Conservation (phyloP, 2,329 filamentous ascomycete species). For the Fusarium mundagurra region DNA sequence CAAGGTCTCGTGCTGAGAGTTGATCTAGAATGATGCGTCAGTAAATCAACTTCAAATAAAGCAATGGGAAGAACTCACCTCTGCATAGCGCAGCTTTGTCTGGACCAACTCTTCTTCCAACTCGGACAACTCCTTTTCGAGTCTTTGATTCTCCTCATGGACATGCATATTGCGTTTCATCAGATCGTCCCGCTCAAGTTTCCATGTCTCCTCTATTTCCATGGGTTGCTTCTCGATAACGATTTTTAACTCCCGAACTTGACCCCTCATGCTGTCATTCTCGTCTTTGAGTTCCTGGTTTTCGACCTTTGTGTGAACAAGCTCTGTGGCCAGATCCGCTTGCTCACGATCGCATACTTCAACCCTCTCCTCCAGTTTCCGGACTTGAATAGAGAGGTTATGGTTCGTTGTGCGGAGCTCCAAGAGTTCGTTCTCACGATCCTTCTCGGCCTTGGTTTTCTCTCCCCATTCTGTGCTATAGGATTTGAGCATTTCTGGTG, state of each 20-base stretch:
- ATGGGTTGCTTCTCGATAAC: slow-evolving; percentile 91
- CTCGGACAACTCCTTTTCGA: slow-evolving; percentile 90
- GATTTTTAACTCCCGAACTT: slow-evolving; percentile 84
- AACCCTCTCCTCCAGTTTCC: slow-evolving; percentile 85
- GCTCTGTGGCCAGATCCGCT: slow-evolving; percentile 86
- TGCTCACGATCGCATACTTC: slow-evolving; percentile 92
- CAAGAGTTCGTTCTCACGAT: slow-evolving; percentile 84
- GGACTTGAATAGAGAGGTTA: slow-evolving; percentile 78
- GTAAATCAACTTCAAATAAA: not conserved
- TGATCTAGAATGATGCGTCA: slow-evolving; percentile 63
- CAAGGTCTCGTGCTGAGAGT: slow-evolving; percentile 75
- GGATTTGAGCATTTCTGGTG: slow-evolving; percentile 79
- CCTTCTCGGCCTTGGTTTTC: slow-evolving; percentile 82
- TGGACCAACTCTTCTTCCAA: slow-evolving; percentile 92
- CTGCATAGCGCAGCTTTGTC: slow-evolving; percentile 94
- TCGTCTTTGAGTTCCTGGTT: slow-evolving; percentile 90
- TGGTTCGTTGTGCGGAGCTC: slow-evolving; percentile 73
- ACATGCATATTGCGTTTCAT: slow-evolving; percentile 94
- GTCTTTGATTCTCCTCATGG: slow-evolving; percentile 86
- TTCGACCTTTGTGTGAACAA: slow-evolving; percentile 91
- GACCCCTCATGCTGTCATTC: slow-evolving; percentile 86
- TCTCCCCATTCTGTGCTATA: slow-evolving; percentile 95
- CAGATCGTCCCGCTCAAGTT: slow-evolving; percentile 87
- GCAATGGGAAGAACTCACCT: slow-evolving; percentile 69
- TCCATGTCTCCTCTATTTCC: slow-evolving; percentile 84